Evolutionary conservation across 176 grass and related monocot genomes (phyloP), one percentile per base, ranked within the genome.

Genomic region (Aegilops longissima): DNA sequence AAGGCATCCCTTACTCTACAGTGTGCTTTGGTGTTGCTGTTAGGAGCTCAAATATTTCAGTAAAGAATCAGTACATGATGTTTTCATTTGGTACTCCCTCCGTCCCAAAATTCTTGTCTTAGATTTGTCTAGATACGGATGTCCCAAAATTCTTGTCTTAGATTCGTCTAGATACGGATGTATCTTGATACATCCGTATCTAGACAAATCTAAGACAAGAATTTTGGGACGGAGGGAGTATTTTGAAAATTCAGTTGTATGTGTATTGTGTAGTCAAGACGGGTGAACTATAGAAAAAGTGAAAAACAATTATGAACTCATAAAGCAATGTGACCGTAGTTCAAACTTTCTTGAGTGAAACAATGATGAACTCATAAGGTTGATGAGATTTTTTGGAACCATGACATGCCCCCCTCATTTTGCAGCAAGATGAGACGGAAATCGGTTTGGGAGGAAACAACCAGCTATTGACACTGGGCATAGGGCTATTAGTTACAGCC

Each of bases 401-500:
- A 56, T 54, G 21, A 87, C 20, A 20, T 78, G 58, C 3, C 14
- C 77, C 44, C 62, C 76, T 56, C 25, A 0, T 83, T 68, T 89
- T 91, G 66, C 94, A 99, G 97, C 97, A 99, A 96, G 97, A 99
- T 30, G 97, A 99, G 58, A 96, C 97, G 5, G 97, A 96, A 9
- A 65, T 91, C n/a, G 81, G 92, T 70, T 87, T 94, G 68, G 92
- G 94, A 84, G 97, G 97, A 84, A 94, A 89, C 89, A 89, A 62
- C 61, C 89, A 99, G 79, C 75, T 99, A 83, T 73, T 83, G 85
- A 97, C 92, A 68, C 77, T 99, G 80, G 94, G 94, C 3, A 20
- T 94, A 71, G 97, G 97, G 29, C 84, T 99, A 51, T 67, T 92
- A 79, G 92, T 96, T 90, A 99, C 97, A 44, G 97, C 89, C 54